These are phyloP conservation scores for Russula sp. DNA, from an alignment of 768 basidiomycete genomes.

Conservation along the genomic window DNA sequence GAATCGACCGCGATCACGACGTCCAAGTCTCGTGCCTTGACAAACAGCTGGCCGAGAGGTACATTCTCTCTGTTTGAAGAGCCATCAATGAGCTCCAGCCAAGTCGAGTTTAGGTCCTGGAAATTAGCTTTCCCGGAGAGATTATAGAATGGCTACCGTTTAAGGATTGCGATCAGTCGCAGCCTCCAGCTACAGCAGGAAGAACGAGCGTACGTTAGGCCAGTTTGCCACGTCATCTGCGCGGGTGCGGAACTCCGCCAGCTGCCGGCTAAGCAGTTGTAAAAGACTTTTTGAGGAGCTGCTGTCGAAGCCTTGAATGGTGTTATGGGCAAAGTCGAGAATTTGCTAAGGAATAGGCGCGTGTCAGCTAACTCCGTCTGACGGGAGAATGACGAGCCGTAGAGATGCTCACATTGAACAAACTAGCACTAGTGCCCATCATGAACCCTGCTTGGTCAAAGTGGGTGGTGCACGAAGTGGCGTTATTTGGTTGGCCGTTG, in stretches of 20 bases:
- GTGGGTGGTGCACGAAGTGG: conserved; percentile 56
- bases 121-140: conserved; percentile 39
- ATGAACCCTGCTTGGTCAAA: conserved; percentile 73
- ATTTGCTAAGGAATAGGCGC: conserved; percentile 35
- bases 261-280: conserved; percentile 41
- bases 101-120: conserved; percentile 42
- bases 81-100: conserved; percentile 65
- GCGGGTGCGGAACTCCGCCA: conserved; percentile 42
- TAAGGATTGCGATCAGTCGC: background rate
- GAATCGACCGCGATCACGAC: conserved; percentile 71
- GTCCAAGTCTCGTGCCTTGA: conserved; percentile 61
- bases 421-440: conserved; percentile 65
- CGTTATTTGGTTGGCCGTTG: conserved; percentile 48
- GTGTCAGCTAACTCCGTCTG: background rate
- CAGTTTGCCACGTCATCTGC: conserved; percentile 60
- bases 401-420: conserved; percentile 47
- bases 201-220: conserved; percentile 41
- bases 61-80: conserved; percentile 62
- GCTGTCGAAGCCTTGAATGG: conserved; percentile 33
- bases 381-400: background rate
- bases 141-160: conserved; percentile 40
- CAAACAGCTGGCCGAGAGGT: conserved; percentile 64
- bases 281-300: conserved; percentile 36
- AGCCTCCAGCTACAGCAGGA: background rate
- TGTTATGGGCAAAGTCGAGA: conserved; percentile 39